These are phyloP conservation scores for Amanita polypyramis DNA, from an alignment of 768 basidiomycete species.

Conservation along the genomic window DNA sequence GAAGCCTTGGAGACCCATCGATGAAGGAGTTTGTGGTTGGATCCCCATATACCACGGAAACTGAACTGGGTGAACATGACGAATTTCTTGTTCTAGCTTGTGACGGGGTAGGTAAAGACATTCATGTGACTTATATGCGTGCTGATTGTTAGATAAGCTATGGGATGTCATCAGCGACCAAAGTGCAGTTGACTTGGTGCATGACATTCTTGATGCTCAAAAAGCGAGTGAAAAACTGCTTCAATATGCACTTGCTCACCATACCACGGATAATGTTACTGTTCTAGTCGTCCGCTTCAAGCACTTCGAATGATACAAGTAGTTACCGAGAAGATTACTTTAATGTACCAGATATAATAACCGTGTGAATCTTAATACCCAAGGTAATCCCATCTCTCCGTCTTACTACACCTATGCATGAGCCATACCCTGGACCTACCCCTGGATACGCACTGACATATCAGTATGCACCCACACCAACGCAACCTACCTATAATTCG, in stretches of 20 bases:
- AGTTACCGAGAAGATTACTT: too few relatives aligned
- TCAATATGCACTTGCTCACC: conserved; percentile 76
- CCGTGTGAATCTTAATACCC: too few relatives aligned
- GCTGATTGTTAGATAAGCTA: conserved; percentile 40
- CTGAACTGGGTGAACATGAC: conserved; percentile 80
- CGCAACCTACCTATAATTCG: conserved; percentile 19
- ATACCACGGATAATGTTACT: conserved; percentile 93
- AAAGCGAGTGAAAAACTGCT: conserved; percentile 66
- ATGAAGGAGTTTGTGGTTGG: conserved; percentile 99
- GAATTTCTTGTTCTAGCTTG: conserved; percentile 95
- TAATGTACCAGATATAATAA: not conserved
- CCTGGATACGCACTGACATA: conserved; percentile 13
- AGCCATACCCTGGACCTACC: conserved; percentile 5
- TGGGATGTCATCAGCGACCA: conserved; percentile 97
- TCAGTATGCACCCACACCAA: conserved; percentile 15
- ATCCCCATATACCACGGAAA: conserved; percentile 97
- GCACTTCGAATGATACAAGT: conserved; percentile 15
- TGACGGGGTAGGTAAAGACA: conserved; percentile 69
- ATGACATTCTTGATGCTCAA: conserved; percentile 66
- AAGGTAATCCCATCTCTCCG: too few relatives aligned
- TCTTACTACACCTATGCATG: not conserved
- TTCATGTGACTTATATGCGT: conserved; percentile 2
- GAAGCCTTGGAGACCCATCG: conserved; percentile 90
- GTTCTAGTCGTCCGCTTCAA: conserved; percentile 84
- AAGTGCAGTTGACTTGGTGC: conserved; percentile 78